Conservation (phyloP, 345 rosid genomes). For the Syzygium oleosum region DNA sequence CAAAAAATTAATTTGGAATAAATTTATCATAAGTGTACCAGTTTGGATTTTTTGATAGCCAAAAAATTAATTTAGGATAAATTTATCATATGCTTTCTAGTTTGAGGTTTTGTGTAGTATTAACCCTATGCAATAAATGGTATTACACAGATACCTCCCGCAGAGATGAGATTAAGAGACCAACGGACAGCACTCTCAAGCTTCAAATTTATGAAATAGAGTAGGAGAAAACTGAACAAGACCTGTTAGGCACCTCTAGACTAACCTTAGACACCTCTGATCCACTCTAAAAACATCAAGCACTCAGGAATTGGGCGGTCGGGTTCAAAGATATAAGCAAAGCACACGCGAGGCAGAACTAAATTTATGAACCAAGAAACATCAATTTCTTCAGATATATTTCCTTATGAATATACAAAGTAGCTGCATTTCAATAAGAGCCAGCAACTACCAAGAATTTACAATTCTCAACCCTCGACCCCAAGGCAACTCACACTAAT, state of each 20-base stretch:
- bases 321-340: not conserved
- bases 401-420: slow-evolving; percentile 4
- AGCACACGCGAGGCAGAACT: not conserved
- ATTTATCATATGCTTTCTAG: too few relatives aligned
- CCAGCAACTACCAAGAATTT: slow-evolving; percentile 39
- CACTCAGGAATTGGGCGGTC: not conserved
- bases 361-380: not conserved
- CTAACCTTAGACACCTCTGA: not conserved
- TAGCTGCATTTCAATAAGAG: slow-evolving; percentile 19
- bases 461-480: slow-evolving; percentile 32
- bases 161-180: not conserved
- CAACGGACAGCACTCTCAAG: not conserved
- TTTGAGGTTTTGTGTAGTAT: too few relatives aligned
- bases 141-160: not conserved
- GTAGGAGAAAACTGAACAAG: not conserved
- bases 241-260: not conserved
- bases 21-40: too few relatives aligned
- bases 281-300: not conserved
- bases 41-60: too few relatives aligned
- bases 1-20: too few relatives aligned
- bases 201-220: not conserved
- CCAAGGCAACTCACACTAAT: not conserved
- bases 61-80: too few relatives aligned
- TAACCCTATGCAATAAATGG: not conserved
- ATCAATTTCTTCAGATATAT: not conserved